Evolutionary conservation across 2,329 filamentous ascomycete species (phyloP), one percentile per base, ranked within the genome.

Genomic region (Neonectria neomacrospora): DNA sequence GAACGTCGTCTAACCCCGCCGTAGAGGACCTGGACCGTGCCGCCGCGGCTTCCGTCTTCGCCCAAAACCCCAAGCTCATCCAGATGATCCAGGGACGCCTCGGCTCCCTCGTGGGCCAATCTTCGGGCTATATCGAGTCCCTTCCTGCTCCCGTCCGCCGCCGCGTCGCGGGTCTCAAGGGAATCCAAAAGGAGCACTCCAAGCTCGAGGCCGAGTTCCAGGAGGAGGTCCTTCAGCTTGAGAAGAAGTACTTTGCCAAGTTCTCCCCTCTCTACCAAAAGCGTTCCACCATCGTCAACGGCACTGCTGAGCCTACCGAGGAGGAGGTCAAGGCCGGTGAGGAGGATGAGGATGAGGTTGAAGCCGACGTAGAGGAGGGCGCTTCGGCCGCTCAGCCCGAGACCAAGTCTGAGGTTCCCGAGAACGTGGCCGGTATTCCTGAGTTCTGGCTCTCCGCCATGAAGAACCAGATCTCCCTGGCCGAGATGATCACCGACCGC

Each of bases 221-320:
- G 80, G 94, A 98, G 81, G 96, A 98, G 83, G 94, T 99, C 66
- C 88, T 99, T 63, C 91, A 97, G 81, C 88, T 99, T 28, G 96
- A 99, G 87, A 99, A 99, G 89, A 97, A 97, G 84, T 99, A 97
- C 83, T 98, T 98, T 75, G 93, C 92, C 82, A 98, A 98, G 83
- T 99, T 97, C 83, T 97, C 93, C 58, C 96, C 96, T 65, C 88
- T 99, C 53, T 99, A 99, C 83, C 85, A 97, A 86, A 96, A 96
- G 86, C 94, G 96, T 80, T 88, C 94, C 67, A 87, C 90, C 74
- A 98, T 99, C 73, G 86, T 99, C 80, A 98, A 97, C 81, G 96
- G 96, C 73, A 82, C 83, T 68, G 80, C 84, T 64, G 96, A 99
- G 84, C 96, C 96, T 30, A 93, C 91, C 65, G 92, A 96, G 60